Evolutionary conservation across 2,329 filamentous ascomycete genomes (phyloP).

Genomic region (Epichloe bromicola): DNA sequence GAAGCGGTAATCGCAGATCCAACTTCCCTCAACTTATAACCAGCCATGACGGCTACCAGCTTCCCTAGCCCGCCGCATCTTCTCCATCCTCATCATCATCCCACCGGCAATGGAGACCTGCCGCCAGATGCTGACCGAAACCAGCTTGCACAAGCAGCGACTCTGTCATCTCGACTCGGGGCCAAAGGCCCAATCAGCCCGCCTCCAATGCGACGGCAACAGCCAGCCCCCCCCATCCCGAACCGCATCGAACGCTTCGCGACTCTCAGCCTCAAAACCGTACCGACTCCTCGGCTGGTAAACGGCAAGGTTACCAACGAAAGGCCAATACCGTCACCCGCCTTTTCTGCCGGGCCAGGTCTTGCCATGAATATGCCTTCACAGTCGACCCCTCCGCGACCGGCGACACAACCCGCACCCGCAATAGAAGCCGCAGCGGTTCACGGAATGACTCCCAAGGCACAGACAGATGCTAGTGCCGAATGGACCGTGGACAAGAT

Average conservation of each 20-base stretch:
- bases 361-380: not conserved
- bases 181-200: constrained; percentile 16
- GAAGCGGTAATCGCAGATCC: not conserved
- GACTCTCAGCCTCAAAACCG: not conserved
- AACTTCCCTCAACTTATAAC: not conserved
- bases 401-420: not conserved
- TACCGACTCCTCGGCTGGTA: not conserved
- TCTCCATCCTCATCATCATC: not conserved
- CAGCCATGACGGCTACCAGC: not conserved
- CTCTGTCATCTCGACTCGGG: not conserved
- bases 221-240: not conserved
- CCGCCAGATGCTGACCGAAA: not conserved
- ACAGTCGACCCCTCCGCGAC: constrained; percentile 12
- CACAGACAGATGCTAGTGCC: constrained; percentile 11
- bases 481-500: constrained; percentile 33
- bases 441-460: constrained; percentile 9
- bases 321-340: not conserved
- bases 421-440: constrained; percentile 3
- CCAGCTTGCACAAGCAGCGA: not conserved
- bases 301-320: not conserved
- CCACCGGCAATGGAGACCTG: not conserved
- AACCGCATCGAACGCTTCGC: constrained; percentile 1
- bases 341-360: not conserved
- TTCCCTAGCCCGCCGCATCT: not conserved
- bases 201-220: constrained; percentile 13